Evolutionary conservation across 768 basidiomycete genomes (phyloP), one percentile per base, ranked within the genome.

Genomic region (Boletus rubropictus): DNA sequence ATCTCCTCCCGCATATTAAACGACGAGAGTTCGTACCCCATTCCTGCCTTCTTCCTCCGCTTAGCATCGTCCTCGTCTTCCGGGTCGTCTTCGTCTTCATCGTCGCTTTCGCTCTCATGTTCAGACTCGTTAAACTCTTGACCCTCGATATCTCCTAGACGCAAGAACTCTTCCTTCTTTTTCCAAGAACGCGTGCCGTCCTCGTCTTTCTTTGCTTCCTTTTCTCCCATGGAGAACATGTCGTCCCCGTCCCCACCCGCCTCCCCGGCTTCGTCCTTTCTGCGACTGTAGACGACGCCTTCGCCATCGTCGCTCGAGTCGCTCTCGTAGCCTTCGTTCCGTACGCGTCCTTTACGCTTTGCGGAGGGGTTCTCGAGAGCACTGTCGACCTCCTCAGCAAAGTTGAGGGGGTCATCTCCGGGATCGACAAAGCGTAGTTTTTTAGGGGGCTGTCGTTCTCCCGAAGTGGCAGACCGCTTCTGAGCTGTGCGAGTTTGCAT

Each of bases 1-100:
- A 98, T 94, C 75, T 99, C 96, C 58, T 90, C 86, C 53, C 93
- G 85, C 95, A 99, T 98, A 66, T 99, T 95, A 81, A 99, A 99
- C 22, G 90, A 88, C 4, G 89, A 93, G 9, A 99, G 56, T 61
- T 94, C 87, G 68, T 72, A 95, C 2, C 95, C 96, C 95, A 99
- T 97, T 11, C 85, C 86, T 32, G 75, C 81, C 65, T 89, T 90
- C 70, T 78, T 82, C 61, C 76, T 70, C 56, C 83, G 78, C 58
- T 78, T 77, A n/a, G 76, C 81, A 42, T 87, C 86, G 62, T 92
- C 86, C 59, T 93, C 86, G 60, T 92, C 79, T 51, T 71, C 72
- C 6, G 70, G 73, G 45, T 70, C 75, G 14, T 64, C 71, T 0
- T 69, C 79, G 0, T 73, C 73, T 4, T 63, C n/a, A n/a, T n/a